Percentiles rank a stretch among this genome's conserved stretches.
Evolutionary conservation across 306 rosid genomes (phyloP).

Genomic region (Acacia confusa): DNA sequence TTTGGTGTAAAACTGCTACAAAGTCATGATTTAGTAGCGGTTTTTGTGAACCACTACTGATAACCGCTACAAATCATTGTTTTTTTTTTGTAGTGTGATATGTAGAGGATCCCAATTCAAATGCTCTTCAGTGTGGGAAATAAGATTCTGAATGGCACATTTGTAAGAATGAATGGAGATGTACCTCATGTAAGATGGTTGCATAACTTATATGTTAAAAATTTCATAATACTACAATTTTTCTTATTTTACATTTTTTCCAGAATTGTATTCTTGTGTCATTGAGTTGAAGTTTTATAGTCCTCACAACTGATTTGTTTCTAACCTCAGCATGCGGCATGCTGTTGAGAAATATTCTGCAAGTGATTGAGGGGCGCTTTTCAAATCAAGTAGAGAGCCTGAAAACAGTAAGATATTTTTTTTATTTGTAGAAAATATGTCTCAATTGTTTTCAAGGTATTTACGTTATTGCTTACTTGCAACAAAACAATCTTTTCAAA

Average conservation of each 20-base stretch:
- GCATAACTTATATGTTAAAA: conserved; percentile 34
- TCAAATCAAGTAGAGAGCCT: conserved; percentile 68
- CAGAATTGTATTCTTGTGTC: background rate
- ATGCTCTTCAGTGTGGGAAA: conserved; percentile 64
- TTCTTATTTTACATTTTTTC: conserved; percentile 19
- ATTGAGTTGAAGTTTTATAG: conserved; percentile 9
- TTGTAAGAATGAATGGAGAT: conserved; percentile 63
- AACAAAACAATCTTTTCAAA: conserved; percentile 76
- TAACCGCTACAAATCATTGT: too few species aligned
- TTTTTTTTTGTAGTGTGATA: too few species aligned
- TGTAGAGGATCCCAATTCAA: conserved; percentile 72
- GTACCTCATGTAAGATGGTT: conserved; percentile 71
- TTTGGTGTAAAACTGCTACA: too few species aligned
- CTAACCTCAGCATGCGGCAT: conserved; percentile 65
- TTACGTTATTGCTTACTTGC: conserved; percentile 39
- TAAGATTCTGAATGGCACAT: conserved; percentile 65
- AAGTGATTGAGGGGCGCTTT: conserved; percentile 72
- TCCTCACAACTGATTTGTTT: conserved; percentile 27
- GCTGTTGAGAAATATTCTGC: conserved; percentile 71
- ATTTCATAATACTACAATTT: conserved; percentile 21
- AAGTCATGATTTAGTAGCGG: too few species aligned
- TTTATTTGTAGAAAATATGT: background rate
- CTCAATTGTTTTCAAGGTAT: conserved; percentile 33
- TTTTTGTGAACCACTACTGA: too few species aligned
- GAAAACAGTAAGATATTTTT: conserved; percentile 58